A percentile compares a stretch with the other conserved stretches of the same genome.
Evolutionary conservation across 352 stramenopile species (phyloP).

Genomic region (Globisporangium echinulatum): DNA sequence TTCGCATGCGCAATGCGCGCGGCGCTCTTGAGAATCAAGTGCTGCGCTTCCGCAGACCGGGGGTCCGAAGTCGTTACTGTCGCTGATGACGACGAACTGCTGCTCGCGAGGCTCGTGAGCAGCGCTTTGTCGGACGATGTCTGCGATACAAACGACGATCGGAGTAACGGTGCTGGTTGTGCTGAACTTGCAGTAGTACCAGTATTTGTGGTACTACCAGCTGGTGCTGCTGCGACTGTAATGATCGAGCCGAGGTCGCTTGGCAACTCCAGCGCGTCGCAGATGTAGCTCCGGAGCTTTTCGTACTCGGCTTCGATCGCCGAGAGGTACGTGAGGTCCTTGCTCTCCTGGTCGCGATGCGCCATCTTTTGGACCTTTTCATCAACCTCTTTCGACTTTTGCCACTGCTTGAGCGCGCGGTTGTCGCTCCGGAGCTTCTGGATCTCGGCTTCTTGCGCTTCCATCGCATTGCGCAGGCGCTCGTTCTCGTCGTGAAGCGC

Average conservation of each 20-base stretch:
- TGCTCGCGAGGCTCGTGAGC: constrained; percentile 6
- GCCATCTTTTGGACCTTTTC: constrained; percentile 86
- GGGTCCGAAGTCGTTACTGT: constrained; percentile 22
- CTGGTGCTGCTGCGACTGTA: constrained; percentile 11
- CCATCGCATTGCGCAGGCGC: constrained; percentile 60
- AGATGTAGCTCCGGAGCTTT: constrained; percentile 74
- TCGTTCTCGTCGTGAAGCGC: constrained; percentile 82
- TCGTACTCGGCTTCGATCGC: constrained; percentile 81
- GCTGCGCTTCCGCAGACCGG: constrained; percentile 52
- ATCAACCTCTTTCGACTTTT: constrained; percentile 83
- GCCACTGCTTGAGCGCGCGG: constrained; percentile 74
- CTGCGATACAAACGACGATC: constrained; percentile 10
- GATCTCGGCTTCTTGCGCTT: constrained; percentile 69
- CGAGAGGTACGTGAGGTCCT: constrained; percentile 77
- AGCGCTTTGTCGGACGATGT: constrained; percentile 11
- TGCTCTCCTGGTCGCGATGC: constrained; percentile 79
- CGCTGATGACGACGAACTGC: neutral
- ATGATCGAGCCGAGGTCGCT: constrained; percentile 28
- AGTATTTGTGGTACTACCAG: neutral
- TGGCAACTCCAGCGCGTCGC: constrained; percentile 67
- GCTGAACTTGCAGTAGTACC: neutral
- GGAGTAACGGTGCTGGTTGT: neutral
- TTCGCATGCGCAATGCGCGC: constrained; percentile 55
- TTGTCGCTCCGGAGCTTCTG: constrained; percentile 75
- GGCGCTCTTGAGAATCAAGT: constrained; percentile 69